phyloP scores from a whole-genome alignment of 2,329 filamentous ascomycete species.

The Alternaria viburni region DNA sequence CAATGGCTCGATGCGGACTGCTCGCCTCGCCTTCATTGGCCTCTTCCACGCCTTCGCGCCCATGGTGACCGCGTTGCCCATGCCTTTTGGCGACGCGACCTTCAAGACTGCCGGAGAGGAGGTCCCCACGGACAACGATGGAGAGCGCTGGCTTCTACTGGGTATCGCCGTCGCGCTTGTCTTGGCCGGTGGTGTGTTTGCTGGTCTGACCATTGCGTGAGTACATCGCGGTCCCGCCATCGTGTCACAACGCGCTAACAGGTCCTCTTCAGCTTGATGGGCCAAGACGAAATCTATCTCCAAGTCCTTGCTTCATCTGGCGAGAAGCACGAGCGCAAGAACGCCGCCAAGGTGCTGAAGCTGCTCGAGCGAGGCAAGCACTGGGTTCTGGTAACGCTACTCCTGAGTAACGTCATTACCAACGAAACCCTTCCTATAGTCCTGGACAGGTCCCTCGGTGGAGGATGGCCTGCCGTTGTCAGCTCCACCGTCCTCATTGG shows the following conservation, averaged over 20 bases:
- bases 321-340: slow-evolving; percentile 82
- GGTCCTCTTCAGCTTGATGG: slow-evolving; percentile 59
- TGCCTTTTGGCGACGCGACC: slow-evolving; percentile 31
- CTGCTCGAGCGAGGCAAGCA: slow-evolving; percentile 90
- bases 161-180: slow-evolving; percentile 80
- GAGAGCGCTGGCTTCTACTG: slow-evolving; percentile 80
- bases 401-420: slow-evolving; percentile 96
- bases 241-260: slow-evolving; percentile 36
- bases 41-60: slow-evolving; percentile 43
- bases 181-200: slow-evolving; percentile 88
- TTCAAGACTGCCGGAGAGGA: slow-evolving; percentile 34
- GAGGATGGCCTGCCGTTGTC: slow-evolving; percentile 91
- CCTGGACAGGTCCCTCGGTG: slow-evolving; percentile 89
- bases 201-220: slow-evolving; percentile 87
- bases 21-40: slow-evolving; percentile 36
- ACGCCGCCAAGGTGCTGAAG: slow-evolving; percentile 80
- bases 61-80: slow-evolving; percentile 43
- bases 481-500: slow-evolving; percentile 94
- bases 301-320: slow-evolving; percentile 90
- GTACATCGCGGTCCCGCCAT: slow-evolving; percentile 39
- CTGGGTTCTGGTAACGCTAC: slow-evolving; percentile 94
- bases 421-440: slow-evolving; percentile 94
- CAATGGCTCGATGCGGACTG: slow-evolving; percentile 39
- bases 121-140: slow-evolving; percentile 56
- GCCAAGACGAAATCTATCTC: slow-evolving; percentile 91